These are phyloP conservation scores for Exophiala sideris DNA, from an alignment of 2,329 filamentous ascomycete genomes.

Conservation along the genomic window DNA sequence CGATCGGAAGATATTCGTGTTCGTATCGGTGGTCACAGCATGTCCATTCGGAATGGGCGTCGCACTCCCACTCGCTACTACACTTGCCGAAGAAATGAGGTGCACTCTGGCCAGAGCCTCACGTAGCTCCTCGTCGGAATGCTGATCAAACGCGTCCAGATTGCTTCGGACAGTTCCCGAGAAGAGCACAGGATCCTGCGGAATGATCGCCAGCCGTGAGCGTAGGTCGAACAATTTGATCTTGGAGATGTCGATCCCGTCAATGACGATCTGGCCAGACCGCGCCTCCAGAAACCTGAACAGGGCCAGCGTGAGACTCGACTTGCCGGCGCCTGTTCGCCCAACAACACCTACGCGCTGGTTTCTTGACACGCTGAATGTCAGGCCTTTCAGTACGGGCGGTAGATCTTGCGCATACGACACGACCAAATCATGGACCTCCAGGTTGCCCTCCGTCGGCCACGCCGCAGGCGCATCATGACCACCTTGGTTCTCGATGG, in stretches of 20 bases:
- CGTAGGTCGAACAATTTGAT: constrained; percentile 68
- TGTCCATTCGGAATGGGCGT: constrained; percentile 17
- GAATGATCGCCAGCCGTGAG: constrained; percentile 74
- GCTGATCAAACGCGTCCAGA: constrained; percentile 71
- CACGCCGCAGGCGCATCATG: constrained; percentile 64
- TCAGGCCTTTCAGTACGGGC: constrained; percentile 66
- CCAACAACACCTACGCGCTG: constrained; percentile 74
- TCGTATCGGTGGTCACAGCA: constrained; percentile 41
- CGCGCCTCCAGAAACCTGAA: constrained; percentile 73
- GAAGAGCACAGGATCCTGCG: constrained; percentile 78
- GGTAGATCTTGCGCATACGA: constrained; percentile 69
- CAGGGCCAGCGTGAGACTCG: constrained; percentile 68
- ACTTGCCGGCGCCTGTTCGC: constrained; percentile 75
- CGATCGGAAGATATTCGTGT: constrained; percentile 64
- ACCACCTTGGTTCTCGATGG: constrained; percentile 64
- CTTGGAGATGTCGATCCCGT: constrained; percentile 70
- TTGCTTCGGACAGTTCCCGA: constrained; percentile 74
- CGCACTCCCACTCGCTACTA: constrained; percentile 20
- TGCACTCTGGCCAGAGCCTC: constrained; percentile 70
- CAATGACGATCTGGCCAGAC: constrained; percentile 65
- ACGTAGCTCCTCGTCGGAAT: constrained; percentile 65
- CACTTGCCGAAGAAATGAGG: constrained; percentile 50
- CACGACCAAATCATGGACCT: constrained; percentile 70
- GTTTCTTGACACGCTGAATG: constrained; percentile 63
- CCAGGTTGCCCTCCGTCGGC: constrained; percentile 70